Evolutionary conservation across 352 stramenopile genomes (phyloP).

Genomic region (Globisporangium sylvaticum): DNA sequence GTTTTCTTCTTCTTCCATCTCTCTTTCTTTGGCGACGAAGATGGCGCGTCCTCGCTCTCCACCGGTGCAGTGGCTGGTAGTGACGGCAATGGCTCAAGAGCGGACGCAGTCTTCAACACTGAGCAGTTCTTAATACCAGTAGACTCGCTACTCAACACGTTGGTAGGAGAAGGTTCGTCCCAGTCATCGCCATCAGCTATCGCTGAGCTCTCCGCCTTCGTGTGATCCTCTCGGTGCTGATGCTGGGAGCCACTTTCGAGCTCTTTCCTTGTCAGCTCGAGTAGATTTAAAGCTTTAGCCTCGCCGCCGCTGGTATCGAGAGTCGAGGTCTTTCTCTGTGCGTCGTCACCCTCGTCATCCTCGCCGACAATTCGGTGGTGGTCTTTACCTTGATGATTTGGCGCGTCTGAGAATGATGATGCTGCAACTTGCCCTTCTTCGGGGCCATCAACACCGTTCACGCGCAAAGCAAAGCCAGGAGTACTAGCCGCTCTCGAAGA

Average conservation of each 20-base stretch:
- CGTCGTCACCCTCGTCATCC: too few species aligned
- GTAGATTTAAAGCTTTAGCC: background rate
- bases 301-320: background rate
- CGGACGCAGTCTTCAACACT: background rate
- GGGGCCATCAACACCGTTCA: background rate
- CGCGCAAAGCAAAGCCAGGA: background rate
- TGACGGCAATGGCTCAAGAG: background rate
- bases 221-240: too few species aligned
- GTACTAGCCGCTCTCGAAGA: background rate
- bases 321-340: background rate
- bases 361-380: too few species aligned
- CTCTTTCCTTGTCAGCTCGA: background rate
- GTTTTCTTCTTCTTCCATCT: constrained; percentile 11
- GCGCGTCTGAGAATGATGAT: background rate
- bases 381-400: background rate
- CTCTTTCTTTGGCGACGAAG: constrained; percentile 2
- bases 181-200: background rate
- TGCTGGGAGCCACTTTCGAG: too few species aligned
- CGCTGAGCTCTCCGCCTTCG: background rate
- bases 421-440: background rate
- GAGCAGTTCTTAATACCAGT: background rate
- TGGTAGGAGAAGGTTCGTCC: background rate
- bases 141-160: background rate
- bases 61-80: background rate
- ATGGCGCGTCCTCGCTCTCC: background rate